A percentile compares a stretch with the other conserved stretches of the same genome.
Conservation (phyloP, 2,329 filamentous ascomycete genomes). For the Aspergillus aculeatus region DNA sequence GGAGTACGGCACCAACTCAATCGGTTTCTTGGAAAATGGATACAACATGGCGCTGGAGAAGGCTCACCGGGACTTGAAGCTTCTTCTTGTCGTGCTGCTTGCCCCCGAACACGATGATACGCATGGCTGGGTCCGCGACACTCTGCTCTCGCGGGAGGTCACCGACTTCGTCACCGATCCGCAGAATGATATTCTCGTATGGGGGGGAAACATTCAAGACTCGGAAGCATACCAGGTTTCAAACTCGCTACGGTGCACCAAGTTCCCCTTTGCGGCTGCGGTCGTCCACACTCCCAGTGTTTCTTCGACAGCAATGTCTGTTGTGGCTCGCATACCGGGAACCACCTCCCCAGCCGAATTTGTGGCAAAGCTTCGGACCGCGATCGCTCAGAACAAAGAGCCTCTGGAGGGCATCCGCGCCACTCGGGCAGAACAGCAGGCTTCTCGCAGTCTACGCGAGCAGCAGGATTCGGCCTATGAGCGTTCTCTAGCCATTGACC, state of each 20-base stretch:
- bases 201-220: constrained; percentile 91
- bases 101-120: constrained; percentile 96
- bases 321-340: constrained; percentile 75
- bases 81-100: constrained; percentile 81
- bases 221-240: constrained; percentile 92
- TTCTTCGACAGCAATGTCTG: constrained; percentile 83
- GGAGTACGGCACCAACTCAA: constrained; percentile 67
- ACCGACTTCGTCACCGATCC: constrained; percentile 71
- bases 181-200: constrained; percentile 77
- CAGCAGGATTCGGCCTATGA: constrained; percentile 95
- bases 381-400: constrained; percentile 72
- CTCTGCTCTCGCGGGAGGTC: constrained; percentile 73
- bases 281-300: constrained; percentile 85
- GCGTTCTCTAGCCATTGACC: constrained; percentile 80
- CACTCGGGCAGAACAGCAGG: constrained; percentile 74
- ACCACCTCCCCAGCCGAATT: constrained; percentile 69
- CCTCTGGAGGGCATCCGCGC: constrained; percentile 73
- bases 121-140: constrained; percentile 74
- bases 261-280: constrained; percentile 85
- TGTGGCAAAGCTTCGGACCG: constrained; percentile 69
- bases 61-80: constrained; percentile 88
- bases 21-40: constrained; percentile 82
- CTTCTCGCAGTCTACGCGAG: constrained; percentile 74
- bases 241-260: constrained; percentile 81
- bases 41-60: constrained; percentile 89